Conservation (phyloP, 2,329 filamentous ascomycete species). For the Penicillium olsonii region DNA sequence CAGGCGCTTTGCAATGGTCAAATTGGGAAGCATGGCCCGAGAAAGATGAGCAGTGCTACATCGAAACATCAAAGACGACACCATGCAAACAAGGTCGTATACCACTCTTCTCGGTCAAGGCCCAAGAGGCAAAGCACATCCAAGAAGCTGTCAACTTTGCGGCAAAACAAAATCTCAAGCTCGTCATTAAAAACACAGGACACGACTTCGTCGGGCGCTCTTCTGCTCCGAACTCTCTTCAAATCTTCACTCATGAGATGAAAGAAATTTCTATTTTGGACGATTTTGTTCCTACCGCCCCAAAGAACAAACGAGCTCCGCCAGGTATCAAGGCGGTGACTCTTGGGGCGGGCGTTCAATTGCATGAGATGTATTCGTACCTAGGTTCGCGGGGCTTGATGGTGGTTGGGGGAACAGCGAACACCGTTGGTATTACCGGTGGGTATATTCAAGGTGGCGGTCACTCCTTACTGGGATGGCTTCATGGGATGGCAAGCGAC, state of each 20-base stretch:
- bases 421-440: constrained; percentile 26
- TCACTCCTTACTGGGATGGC: constrained; percentile 46
- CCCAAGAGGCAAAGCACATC: background rate
- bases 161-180: constrained; percentile 26
- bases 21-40: constrained; percentile 14
- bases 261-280: constrained; percentile 20
- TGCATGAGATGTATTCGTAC: constrained; percentile 7
- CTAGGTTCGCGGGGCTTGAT: background rate
- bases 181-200: constrained; percentile 55
- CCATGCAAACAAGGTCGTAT: constrained; percentile 1
- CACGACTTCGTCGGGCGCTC: constrained; percentile 49
- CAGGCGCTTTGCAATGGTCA: constrained; percentile 9
- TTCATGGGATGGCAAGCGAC: constrained; percentile 55
- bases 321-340: constrained; percentile 1
- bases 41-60: constrained; percentile 7
- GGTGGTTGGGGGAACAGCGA: constrained; percentile 9
- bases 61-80: background rate
- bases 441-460: constrained; percentile 46
- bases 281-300: background rate
- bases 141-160: constrained; percentile 5
- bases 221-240: constrained; percentile 38
- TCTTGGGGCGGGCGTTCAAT: constrained; percentile 12
- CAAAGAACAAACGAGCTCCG: background rate
- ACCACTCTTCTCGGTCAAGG: background rate
- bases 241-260: constrained; percentile 44